A percentile compares a stretch with the other conserved stretches of the same genome.
phyloP scores from a whole-genome alignment of 2,329 filamentous ascomycete genomes.

The Fusarium odoratissimum region DNA sequence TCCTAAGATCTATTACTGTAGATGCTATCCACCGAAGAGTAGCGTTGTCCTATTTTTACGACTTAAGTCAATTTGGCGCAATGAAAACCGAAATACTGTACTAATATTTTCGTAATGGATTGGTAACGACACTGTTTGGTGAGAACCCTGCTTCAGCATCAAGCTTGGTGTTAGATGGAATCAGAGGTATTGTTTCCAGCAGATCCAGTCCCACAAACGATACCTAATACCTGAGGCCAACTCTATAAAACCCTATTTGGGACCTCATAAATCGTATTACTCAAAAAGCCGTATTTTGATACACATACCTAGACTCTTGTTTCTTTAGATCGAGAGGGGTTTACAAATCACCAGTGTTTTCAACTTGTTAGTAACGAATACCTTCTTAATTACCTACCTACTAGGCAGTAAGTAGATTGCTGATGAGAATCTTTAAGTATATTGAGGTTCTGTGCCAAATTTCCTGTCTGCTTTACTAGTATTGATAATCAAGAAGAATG shows the following conservation, averaged over 20 bases:
- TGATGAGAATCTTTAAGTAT: background rate
- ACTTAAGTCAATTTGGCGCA: background rate
- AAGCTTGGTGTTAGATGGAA: background rate
- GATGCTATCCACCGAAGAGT: background rate
- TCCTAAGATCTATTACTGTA: slow-evolving; percentile 3
- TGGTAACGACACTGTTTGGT: background rate
- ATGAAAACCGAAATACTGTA: background rate
- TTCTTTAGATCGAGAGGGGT: background rate
- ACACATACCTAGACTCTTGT: background rate
- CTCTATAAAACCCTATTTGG: background rate
- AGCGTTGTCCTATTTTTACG: background rate
- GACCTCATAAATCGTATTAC: background rate
- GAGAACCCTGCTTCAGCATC: background rate
- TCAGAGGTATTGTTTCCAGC: background rate
- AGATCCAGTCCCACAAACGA: background rate
- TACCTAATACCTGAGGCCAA: background rate
- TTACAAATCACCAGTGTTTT: background rate
- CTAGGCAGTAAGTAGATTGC: too few species aligned
- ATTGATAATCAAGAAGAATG: background rate
- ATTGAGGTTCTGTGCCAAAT: background rate
- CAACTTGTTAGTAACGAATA: background rate
- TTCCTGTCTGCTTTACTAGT: background rate
- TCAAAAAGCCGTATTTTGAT: background rate
- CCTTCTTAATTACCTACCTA: background rate
- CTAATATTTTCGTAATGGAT: background rate